Conservation (phyloP, 495 filamentous ascomycete species). For the Symbiotaphrina buchneri region DNA sequence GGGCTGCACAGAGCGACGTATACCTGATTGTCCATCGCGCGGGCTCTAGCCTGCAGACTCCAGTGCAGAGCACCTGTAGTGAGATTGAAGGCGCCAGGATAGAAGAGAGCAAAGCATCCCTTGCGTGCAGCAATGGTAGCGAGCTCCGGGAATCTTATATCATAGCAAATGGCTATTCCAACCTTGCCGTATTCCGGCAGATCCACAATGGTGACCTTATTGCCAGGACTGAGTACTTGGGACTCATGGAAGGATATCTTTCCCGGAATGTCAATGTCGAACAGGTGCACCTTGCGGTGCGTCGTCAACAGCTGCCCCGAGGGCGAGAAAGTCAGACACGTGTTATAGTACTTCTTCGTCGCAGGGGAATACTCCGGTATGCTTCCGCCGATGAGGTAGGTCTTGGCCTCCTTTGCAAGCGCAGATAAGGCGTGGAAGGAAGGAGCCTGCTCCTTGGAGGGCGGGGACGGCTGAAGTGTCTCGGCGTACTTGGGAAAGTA, state of each 20-base stretch:
- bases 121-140: constrained; percentile 75
- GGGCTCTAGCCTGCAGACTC: constrained; percentile 57
- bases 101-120: constrained; percentile 63
- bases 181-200: constrained; percentile 70
- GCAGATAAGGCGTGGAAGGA: constrained; percentile 65
- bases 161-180: constrained; percentile 86
- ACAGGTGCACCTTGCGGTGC: constrained; percentile 92
- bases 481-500: constrained; percentile 89
- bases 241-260: constrained; percentile 82
- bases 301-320: constrained; percentile 54
- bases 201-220: constrained; percentile 60
- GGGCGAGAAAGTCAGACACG: constrained; percentile 61
- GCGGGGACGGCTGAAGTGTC: constrained; percentile 40
- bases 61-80: constrained; percentile 88
- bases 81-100: constrained; percentile 88
- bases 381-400: constrained; percentile 75
- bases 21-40: constrained; percentile 85
- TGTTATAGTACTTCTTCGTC: constrained; percentile 75
- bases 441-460: constrained; percentile 43
- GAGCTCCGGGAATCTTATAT: constrained; percentile 87
- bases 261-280: constrained; percentile 95
- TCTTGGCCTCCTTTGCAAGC: constrained; percentile 51
- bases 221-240: constrained; percentile 67
- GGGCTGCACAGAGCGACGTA: constrained; percentile 89
- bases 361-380: constrained; percentile 56